phyloP scores from a whole-genome alignment of 768 basidiomycete species.

The Dendrothele bispora region DNA sequence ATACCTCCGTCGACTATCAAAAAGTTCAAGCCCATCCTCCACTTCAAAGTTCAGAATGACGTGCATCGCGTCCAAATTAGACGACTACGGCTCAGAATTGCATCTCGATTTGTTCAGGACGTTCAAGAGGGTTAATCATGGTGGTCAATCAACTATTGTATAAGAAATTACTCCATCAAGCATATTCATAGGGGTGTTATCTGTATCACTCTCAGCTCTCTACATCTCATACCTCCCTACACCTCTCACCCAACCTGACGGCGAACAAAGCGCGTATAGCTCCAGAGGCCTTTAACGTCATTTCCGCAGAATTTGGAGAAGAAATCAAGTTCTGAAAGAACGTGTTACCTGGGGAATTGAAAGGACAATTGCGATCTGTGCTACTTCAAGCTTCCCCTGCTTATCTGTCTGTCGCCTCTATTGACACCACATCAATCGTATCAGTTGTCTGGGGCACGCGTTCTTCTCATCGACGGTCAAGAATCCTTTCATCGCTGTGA shows the following conservation, averaged over 20 bases:
- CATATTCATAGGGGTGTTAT: too few relatives aligned
- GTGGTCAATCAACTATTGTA: slow-evolving; percentile 57
- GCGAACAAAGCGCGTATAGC: slow-evolving; percentile 50
- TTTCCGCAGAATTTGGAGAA: slow-evolving; percentile 49
- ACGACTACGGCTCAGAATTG: slow-evolving; percentile 53
- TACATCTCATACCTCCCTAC: slow-evolving; percentile 49
- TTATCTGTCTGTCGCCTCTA: not conserved
- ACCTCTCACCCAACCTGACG: slow-evolving; percentile 45
- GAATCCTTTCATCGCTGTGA: slow-evolving; percentile 51
- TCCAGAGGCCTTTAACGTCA: slow-evolving; percentile 51
- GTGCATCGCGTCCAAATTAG: slow-evolving; percentile 48
- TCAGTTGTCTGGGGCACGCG: slow-evolving; percentile 48
- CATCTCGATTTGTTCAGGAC: slow-evolving; percentile 55
- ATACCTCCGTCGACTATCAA: slow-evolving; percentile 63
- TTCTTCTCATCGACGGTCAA: slow-evolving; percentile 50
- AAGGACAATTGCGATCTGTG: slow-evolving; percentile 29
- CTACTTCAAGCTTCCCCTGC: not conserved
- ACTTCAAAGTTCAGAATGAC: slow-evolving; percentile 59
- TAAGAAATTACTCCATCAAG: too few relatives aligned
- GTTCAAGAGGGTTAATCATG: slow-evolving; percentile 56
- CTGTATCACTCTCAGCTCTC: slow-evolving; percentile 27
- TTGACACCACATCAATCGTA: not conserved
- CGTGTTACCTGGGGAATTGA: slow-evolving; percentile 42
- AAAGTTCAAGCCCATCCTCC: slow-evolving; percentile 52
- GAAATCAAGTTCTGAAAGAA: slow-evolving; percentile 57